Conservation (phyloP, 495 filamentous ascomycete genomes). For the Penicillium malachiteum region DNA sequence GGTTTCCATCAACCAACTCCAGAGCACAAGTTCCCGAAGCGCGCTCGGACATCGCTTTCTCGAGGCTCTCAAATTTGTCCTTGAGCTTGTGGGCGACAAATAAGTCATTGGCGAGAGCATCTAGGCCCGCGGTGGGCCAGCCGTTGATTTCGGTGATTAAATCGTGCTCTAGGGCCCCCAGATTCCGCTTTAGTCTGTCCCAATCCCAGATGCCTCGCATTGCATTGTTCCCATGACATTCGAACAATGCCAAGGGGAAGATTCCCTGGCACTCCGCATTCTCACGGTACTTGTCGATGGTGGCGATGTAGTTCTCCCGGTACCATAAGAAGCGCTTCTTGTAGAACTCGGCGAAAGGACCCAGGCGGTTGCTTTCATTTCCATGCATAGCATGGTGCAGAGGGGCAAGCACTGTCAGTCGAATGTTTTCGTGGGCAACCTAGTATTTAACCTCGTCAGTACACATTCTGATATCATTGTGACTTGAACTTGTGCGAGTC, state of each 20-base stretch:
- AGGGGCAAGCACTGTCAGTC: slow-evolving; percentile 81
- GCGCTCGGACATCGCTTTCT: slow-evolving; percentile 57
- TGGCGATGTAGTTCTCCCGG: slow-evolving; percentile 68
- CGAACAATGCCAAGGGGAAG: slow-evolving; percentile 85
- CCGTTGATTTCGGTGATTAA: slow-evolving; percentile 68
- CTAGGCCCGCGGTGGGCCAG: slow-evolving; percentile 70
- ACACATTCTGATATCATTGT: too few species aligned
- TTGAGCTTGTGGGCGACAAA: too few species aligned
- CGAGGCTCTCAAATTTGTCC: too few species aligned
- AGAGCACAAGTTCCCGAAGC: slow-evolving; percentile 70
- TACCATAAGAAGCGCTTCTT: slow-evolving; percentile 97
- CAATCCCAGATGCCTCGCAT: slow-evolving; percentile 93
- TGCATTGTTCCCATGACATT: slow-evolving; percentile 77
- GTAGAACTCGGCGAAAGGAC: slow-evolving; percentile 81
- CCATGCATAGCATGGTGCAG: slow-evolving; percentile 44
- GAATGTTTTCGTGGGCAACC: slow-evolving; percentile 90
- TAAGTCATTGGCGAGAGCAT: neutral
- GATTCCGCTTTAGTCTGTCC: slow-evolving; percentile 68
- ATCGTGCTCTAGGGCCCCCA: slow-evolving; percentile 57
- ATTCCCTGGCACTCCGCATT: too few species aligned
- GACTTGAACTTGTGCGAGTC: too few species aligned
- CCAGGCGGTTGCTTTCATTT: too few species aligned
- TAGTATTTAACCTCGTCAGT: slow-evolving; percentile 24
- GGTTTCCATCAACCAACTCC: slow-evolving; percentile 62
- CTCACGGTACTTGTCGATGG: too few species aligned